Conservation (phyloP, 768 basidiomycete genomes). For the Agrocybe praecox region DNA sequence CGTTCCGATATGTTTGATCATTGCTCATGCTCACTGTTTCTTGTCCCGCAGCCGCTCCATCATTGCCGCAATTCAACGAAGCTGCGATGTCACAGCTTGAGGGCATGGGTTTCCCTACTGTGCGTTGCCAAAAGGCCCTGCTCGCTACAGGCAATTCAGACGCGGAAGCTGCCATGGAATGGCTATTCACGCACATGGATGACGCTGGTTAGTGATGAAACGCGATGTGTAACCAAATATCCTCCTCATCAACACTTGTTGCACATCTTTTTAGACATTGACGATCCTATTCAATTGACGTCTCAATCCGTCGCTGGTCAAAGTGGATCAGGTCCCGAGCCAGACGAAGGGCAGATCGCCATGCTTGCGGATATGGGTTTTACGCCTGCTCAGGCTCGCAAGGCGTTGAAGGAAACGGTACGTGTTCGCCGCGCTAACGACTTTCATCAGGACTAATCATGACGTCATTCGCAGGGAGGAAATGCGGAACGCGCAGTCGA, state of each 20-base stretch:
- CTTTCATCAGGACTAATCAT: background rate
- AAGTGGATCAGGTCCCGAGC: slow-evolving; percentile 33
- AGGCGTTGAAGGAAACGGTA: slow-evolving; percentile 87
- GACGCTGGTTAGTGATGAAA: slow-evolving; percentile 64
- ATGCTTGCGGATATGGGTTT: slow-evolving; percentile 95
- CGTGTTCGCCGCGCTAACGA: background rate
- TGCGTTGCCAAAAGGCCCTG: slow-evolving; percentile 89
- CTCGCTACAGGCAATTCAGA: slow-evolving; percentile 82
- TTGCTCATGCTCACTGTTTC: background rate
- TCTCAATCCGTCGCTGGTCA: slow-evolving; percentile 19
- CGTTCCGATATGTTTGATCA: background rate
- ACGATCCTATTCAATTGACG: slow-evolving; percentile 61
- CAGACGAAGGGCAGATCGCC: slow-evolving; percentile 67
- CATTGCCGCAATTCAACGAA: slow-evolving; percentile 70
- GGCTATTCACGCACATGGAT: slow-evolving; percentile 95
- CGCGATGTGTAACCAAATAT: background rate
- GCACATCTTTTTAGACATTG: slow-evolving; percentile 67
- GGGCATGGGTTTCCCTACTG: slow-evolving; percentile 87
- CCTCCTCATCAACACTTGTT: background rate
- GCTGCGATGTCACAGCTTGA: slow-evolving; percentile 76
- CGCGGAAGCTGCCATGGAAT: slow-evolving; percentile 88
- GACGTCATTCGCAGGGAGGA: slow-evolving; percentile 48
- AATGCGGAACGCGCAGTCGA: slow-evolving; percentile 88
- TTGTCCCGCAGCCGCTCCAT: slow-evolving; percentile 24
- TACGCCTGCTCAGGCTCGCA: slow-evolving; percentile 76